These are phyloP conservation scores for Malassezia equina DNA, from an alignment of 1,284 basidiomycete species.

Conservation along the genomic window DNA sequence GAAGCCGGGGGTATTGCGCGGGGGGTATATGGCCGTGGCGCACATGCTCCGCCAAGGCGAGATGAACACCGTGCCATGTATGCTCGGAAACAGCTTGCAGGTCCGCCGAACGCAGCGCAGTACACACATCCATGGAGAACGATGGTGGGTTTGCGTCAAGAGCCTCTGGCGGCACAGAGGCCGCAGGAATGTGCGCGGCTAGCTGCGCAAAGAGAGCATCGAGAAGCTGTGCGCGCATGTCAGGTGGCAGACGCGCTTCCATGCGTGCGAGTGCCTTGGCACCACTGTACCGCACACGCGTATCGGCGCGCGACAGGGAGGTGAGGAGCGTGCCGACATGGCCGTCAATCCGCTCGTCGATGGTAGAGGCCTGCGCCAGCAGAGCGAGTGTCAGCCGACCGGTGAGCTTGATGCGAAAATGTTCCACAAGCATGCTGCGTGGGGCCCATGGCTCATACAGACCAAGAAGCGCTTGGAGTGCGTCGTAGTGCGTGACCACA, in stretches of 20 bases:
- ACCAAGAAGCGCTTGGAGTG: slow-evolving; percentile 25
- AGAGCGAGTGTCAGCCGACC: slow-evolving; percentile 36
- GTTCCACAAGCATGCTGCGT: slow-evolving; percentile 27
- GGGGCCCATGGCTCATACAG: background rate
- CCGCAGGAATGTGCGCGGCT: slow-evolving; percentile 56
- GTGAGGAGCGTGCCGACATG: slow-evolving; percentile 55
- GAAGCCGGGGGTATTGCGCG: slow-evolving; percentile 20
- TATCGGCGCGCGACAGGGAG: slow-evolving; percentile 77
- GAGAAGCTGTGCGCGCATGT: slow-evolving; percentile 68
- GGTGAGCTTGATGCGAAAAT: slow-evolving; percentile 40
- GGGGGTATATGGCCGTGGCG: slow-evolving; percentile 58
- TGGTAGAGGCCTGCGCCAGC: slow-evolving; percentile 18
- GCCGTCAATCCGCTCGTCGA: slow-evolving; percentile 8
- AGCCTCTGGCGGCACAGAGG: slow-evolving; percentile 56
- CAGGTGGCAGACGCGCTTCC: slow-evolving; percentile 64
- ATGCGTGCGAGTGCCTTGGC: slow-evolving; percentile 86
- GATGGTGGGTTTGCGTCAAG: background rate
- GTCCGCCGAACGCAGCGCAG: slow-evolving; percentile 37
- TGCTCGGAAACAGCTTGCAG: slow-evolving; percentile 58
- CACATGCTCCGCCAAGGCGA: slow-evolving; percentile 84
- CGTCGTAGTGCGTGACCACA: slow-evolving; percentile 19
- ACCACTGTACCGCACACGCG: slow-evolving; percentile 84
- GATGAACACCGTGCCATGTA: slow-evolving; percentile 88
- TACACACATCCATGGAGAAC: background rate
- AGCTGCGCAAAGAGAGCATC: slow-evolving; percentile 66